A percentile compares a stretch with the other conserved stretches of the same genome.
Conservation (phyloP, 1,284 basidiomycete species). For the Ceratobasidium sp. region DNA sequence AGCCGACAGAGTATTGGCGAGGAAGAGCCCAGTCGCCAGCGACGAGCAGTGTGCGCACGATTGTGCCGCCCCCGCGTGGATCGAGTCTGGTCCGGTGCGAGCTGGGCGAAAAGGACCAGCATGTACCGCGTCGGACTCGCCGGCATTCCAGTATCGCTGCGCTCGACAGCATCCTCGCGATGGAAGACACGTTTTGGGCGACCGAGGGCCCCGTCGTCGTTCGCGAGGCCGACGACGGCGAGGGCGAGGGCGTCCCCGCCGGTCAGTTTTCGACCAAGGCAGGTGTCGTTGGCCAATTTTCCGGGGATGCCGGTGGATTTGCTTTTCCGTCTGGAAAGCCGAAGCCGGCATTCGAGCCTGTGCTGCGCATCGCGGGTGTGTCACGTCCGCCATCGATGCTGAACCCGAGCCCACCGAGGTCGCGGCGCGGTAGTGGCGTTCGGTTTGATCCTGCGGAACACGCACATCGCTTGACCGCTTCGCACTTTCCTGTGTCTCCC, state of each 20-base stretch:
- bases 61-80: constrained; percentile 23
- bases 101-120: neutral
- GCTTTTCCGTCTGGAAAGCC: constrained; percentile 24
- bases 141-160: constrained; percentile 40
- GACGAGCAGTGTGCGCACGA: constrained; percentile 37
- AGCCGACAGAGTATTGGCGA: constrained; percentile 8
- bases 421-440: constrained; percentile 6
- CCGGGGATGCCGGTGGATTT: constrained; percentile 28
- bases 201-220: constrained; percentile 10
- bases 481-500: constrained; percentile 22
- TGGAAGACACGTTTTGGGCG: constrained; percentile 36
- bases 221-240: constrained; percentile 20
- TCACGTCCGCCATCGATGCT: constrained; percentile 20
- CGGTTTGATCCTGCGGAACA: constrained; percentile 4
- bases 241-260: constrained; percentile 7
- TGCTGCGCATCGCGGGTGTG: constrained; percentile 27
- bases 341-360: constrained; percentile 15
- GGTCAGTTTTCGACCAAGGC: constrained; percentile 5
- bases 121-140: constrained; percentile 16
- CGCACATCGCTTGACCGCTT: constrained; percentile 18
- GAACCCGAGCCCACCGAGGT: constrained; percentile 18
- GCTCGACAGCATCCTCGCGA: constrained; percentile 30
- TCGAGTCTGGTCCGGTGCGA: constrained; percentile 15
- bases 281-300: constrained; percentile 13
- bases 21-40: constrained; percentile 29